Evolutionary conservation across 345 rosid genomes (phyloP).

Genomic region (Leavenworthia alabamica): DNA sequence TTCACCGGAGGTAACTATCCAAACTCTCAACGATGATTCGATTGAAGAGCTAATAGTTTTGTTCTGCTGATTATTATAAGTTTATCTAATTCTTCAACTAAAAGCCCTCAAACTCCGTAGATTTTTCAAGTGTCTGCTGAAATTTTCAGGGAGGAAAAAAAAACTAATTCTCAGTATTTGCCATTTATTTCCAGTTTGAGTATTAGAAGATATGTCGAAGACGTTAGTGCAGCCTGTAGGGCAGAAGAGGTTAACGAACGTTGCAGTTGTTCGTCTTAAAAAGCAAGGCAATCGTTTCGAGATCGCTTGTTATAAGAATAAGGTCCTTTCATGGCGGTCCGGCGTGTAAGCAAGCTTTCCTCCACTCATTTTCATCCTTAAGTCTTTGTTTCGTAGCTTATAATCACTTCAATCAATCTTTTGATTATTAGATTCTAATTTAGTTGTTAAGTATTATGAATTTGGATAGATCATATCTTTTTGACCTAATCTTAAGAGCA

Average conservation of each 20-base stretch:
- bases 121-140: too few relatives aligned
- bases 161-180: not conserved
- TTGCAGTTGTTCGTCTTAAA: slow-evolving; percentile 88
- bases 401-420: not conserved
- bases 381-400: too few relatives aligned
- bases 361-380: not conserved
- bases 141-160: too few relatives aligned
- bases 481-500: not conserved
- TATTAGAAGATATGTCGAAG: slow-evolving; percentile 60
- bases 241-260: slow-evolving; percentile 91
- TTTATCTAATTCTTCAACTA: too few relatives aligned
- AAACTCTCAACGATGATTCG: too few relatives aligned
- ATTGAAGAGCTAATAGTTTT: too few relatives aligned
- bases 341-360: slow-evolving; percentile 60
- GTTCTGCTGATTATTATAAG: too few relatives aligned
- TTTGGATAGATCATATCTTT: not conserved
- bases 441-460: not conserved
- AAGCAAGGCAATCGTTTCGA: slow-evolving; percentile 87
- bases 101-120: too few relatives aligned
- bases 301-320: slow-evolving; percentile 95
- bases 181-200: not conserved
- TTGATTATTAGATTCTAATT: not conserved
- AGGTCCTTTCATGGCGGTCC: slow-evolving; percentile 99
- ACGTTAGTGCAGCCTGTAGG: slow-evolving; percentile 80
- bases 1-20: too few relatives aligned